These are phyloP conservation scores for Avena sativa DNA, from an alignment of 176 grass and related monocot species.

Conservation along the genomic window DNA sequence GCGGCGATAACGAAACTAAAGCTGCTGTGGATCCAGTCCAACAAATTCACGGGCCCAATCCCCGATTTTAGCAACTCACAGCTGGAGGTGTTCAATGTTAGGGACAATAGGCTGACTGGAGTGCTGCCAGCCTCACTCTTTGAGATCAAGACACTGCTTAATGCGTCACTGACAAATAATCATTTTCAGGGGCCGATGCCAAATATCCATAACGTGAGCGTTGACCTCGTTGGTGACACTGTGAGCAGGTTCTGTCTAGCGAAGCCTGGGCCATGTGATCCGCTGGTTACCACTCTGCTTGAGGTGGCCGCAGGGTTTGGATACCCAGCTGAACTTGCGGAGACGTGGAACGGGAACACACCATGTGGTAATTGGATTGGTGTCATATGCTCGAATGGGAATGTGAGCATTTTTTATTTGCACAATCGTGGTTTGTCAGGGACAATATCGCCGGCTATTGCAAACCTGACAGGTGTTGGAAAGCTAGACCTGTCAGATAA, in stretches of 20 bases:
- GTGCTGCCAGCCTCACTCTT: slow-evolving; percentile 61
- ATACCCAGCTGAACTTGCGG: slow-evolving; percentile 64
- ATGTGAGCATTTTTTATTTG: slow-evolving; percentile 61
- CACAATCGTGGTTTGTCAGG: slow-evolving; percentile 63
- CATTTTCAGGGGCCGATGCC: slow-evolving; percentile 74
- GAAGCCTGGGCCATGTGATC: slow-evolving; percentile 52
- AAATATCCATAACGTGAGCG: slow-evolving; percentile 29
- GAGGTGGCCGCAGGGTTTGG: slow-evolving; percentile 70
- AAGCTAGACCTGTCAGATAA: slow-evolving; percentile 69
- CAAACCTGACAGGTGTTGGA: slow-evolving; percentile 67
- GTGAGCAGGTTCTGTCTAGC: slow-evolving; percentile 71
- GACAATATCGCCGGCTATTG: slow-evolving; percentile 69
- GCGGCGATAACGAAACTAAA: slow-evolving; percentile 58
- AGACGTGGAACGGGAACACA: slow-evolving; percentile 65
- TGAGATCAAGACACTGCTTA: slow-evolving; percentile 41
- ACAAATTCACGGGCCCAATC: slow-evolving; percentile 73
- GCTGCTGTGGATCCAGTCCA: slow-evolving; percentile 76
- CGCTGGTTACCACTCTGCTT: slow-evolving; percentile 60
- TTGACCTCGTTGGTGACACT: slow-evolving; percentile 40
- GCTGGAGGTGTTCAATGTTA: slow-evolving; percentile 69
- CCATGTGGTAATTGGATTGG: slow-evolving; percentile 69
- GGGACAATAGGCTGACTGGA: slow-evolving; percentile 80
- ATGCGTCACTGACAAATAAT: slow-evolving; percentile 71
- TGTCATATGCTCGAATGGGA: slow-evolving; percentile 46
- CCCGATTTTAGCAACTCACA: slow-evolving; percentile 60